Percentiles rank a stretch among this genome's conserved stretches.
Conservation (phyloP, 2,329 filamentous ascomycete genomes). For the Diaporthe citri region DNA sequence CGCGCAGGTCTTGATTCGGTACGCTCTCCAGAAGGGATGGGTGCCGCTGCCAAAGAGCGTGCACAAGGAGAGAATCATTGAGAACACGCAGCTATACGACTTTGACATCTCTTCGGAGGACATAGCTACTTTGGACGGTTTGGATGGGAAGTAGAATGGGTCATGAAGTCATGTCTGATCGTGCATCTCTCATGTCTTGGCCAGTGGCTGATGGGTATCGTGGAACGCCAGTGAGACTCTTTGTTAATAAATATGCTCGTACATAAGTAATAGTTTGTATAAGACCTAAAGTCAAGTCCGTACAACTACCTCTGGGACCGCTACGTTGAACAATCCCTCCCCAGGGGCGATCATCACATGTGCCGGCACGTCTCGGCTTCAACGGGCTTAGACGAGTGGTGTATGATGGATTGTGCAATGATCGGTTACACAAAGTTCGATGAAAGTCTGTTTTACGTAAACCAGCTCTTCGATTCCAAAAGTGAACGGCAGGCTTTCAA, state of each 20-base stretch:
- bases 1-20: conserved; percentile 77
- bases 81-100: conserved; percentile 72
- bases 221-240: not conserved
- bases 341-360: too few species aligned
- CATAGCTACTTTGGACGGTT: conserved; percentile 54
- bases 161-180: not conserved
- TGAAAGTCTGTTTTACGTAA: not conserved
- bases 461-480: too few species aligned
- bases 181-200: not conserved
- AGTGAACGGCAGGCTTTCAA: not conserved
- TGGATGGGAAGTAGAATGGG: conserved; percentile 22
- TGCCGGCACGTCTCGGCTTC: not conserved
- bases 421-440: not conserved
- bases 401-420: too few species aligned
- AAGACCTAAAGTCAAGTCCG: not conserved
- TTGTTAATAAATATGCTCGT: not conserved
- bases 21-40: conserved; percentile 78
- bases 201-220: not conserved
- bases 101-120: conserved; percentile 70
- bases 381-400: not conserved
- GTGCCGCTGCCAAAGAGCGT: conserved; percentile 77
- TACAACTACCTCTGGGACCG: not conserved
- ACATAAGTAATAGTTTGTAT: not conserved
- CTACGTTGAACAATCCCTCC: not conserved
- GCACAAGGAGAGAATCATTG: conserved; percentile 67